A percentile compares a stretch with the other conserved stretches of the same genome.
Evolutionary conservation across 345 rosid species (phyloP).

Genomic region (Bruguiera gymnorhiza): DNA sequence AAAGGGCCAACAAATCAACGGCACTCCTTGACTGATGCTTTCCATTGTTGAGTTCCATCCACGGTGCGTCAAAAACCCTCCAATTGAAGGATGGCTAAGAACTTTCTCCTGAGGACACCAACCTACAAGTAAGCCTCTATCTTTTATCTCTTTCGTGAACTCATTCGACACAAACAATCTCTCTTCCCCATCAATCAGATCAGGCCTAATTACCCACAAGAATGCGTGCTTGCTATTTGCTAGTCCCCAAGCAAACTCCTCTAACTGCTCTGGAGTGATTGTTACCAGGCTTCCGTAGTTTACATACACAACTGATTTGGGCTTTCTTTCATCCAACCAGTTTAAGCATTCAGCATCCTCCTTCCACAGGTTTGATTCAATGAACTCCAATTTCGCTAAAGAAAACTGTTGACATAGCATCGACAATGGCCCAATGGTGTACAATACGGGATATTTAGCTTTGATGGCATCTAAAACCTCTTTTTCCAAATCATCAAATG

Average conservation of each 20-base stretch:
- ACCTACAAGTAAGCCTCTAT: constrained; percentile 2
- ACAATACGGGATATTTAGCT: neutral
- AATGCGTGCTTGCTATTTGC: constrained; percentile 7
- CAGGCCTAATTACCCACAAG: constrained; percentile 13
- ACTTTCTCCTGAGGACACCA: constrained; percentile 18
- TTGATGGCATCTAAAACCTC: neutral
- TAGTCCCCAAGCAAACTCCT: constrained; percentile 12
- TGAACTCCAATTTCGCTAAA: neutral
- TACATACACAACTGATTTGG: neutral
- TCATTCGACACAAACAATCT: neutral
- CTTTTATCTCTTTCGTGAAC: neutral
- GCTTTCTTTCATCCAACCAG: neutral
- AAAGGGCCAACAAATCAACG: constrained; percentile 15
- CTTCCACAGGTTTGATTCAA: neutral
- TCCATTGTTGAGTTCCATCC: constrained; percentile 9
- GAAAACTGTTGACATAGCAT: neutral
- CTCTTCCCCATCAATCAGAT: neutral
- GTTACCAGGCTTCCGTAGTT: neutral
- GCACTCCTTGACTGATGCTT: constrained; percentile 8
- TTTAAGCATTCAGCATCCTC: neutral
- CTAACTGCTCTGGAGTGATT: neutral
- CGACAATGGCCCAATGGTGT: neutral
- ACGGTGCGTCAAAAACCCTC: constrained; percentile 10
- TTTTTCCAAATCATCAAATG: neutral
- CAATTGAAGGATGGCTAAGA: constrained; percentile 4